A percentile compares a stretch with the other conserved stretches of the same genome.
Evolutionary conservation across 306 rosid genomes (phyloP).

Genomic region (Senna tora): DNA sequence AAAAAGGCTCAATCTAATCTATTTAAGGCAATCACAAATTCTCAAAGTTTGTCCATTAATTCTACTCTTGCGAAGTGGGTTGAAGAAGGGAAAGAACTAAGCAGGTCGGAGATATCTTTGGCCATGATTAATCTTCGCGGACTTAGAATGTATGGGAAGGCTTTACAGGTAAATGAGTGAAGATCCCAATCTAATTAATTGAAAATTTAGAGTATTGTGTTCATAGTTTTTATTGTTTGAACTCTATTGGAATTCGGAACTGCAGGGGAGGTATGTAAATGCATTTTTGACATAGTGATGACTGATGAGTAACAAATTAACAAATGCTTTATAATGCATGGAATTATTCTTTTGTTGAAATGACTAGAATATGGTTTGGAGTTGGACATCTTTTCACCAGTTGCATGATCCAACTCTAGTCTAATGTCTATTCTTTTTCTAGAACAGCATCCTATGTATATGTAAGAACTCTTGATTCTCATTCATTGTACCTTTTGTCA

Average conservation of each 20-base stretch:
- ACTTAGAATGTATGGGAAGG: conserved; percentile 66
- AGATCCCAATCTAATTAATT: conserved; percentile 2
- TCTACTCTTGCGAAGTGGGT: conserved; percentile 69
- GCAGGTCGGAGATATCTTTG: conserved; percentile 46
- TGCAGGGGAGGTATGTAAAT: neutral
- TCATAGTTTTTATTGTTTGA: neutral
- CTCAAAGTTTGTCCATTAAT: conserved; percentile 51
- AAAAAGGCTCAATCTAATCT: conserved; percentile 42
- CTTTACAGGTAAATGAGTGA: conserved; percentile 69
- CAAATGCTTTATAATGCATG: neutral
- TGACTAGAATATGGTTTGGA: neutral
- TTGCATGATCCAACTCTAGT: conserved; percentile 9
- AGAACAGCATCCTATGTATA: conserved; percentile 2
- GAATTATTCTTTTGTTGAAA: neutral
- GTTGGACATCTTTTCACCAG: neutral
- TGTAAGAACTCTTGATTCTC: conserved; percentile 1
- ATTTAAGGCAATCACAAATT: conserved; percentile 48
- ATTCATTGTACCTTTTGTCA: neutral
- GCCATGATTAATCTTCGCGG: conserved; percentile 59
- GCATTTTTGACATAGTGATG: neutral
- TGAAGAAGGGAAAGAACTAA: conserved; percentile 62
- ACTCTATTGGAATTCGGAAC: neutral
- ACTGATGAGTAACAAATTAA: too few relatives aligned
- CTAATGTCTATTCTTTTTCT: conserved; percentile 1
- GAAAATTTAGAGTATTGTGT: conserved; percentile 8